phyloP scores from a whole-genome alignment of 768 basidiomycete genomes.

The Mycena rosella region DNA sequence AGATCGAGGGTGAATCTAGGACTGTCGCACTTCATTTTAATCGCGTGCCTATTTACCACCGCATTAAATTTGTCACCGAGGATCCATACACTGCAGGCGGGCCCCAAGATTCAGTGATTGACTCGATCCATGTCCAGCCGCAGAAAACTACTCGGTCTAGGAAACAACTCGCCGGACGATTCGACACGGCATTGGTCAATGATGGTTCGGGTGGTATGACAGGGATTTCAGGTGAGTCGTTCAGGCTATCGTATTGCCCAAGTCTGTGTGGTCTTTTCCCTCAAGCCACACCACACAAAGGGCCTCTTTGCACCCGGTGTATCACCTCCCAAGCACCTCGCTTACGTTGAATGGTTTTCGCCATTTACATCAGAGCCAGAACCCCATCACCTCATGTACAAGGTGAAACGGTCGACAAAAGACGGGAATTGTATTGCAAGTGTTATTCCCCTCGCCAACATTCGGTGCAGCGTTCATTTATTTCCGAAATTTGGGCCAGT shows the following conservation, averaged over 20 bases:
- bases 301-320: neutral
- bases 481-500: neutral
- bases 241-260: neutral
- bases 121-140: neutral
- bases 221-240: neutral
- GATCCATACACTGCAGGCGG: neutral
- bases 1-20: neutral
- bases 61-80: neutral
- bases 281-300: neutral
- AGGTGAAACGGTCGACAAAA: too few relatives aligned
- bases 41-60: neutral
- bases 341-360: neutral
- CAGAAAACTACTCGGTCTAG: neutral
- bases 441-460: neutral
- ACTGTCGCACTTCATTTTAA: neutral
- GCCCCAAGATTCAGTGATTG: neutral
- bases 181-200: neutral
- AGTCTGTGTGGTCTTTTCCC: neutral
- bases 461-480: slow-evolving; percentile 4
- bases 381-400: too few relatives aligned
- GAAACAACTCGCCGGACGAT: neutral
- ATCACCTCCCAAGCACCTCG: neutral
- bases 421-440: too few relatives aligned
- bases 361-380: too few relatives aligned
- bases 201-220: neutral